Evolutionary conservation across 148 eudicot species (phyloP).

Genomic region (Beta vulgaris): DNA sequence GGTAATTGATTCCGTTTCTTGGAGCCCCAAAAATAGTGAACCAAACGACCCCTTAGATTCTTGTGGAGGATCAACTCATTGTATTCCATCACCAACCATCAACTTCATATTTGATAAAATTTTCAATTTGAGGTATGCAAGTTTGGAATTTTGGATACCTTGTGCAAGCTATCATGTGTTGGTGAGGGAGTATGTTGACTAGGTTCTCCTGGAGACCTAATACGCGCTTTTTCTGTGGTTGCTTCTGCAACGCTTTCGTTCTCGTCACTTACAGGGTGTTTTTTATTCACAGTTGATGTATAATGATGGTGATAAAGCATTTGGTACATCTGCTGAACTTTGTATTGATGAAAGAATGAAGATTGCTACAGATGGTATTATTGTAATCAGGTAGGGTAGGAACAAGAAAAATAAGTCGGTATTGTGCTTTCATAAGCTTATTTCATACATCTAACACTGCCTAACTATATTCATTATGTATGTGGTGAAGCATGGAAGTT

Average conservation of each 20-base stretch:
- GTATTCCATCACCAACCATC: not conserved
- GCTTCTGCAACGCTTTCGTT: constrained; percentile 1
- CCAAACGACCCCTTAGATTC: not conserved
- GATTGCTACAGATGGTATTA: constrained; percentile 90
- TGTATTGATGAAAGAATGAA: constrained; percentile 86
- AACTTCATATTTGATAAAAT: not conserved
- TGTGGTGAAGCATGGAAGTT: constrained; percentile 79
- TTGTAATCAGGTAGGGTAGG: constrained; percentile 69
- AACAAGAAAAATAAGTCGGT: not conserved
- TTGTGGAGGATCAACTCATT: not conserved
- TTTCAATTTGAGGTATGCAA: not conserved
- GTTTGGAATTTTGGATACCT: not conserved
- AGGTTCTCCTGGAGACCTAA: not conserved
- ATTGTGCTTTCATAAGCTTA: not conserved
- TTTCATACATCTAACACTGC: constrained; percentile 3
- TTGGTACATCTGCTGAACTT: constrained; percentile 90
- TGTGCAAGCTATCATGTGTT: not conserved
- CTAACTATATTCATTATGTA: constrained; percentile 18
- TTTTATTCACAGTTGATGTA: constrained; percentile 79
- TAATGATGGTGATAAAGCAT: constrained; percentile 98
- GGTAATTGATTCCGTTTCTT: no score
- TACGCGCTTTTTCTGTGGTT: not conserved
- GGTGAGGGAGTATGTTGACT: not conserved
- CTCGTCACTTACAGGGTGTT: constrained; percentile 19
- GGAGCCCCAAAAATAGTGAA: no score